These are phyloP conservation scores for Aureobasidium lini DNA, from an alignment of 2,329 filamentous ascomycete species.

Conservation along the genomic window DNA sequence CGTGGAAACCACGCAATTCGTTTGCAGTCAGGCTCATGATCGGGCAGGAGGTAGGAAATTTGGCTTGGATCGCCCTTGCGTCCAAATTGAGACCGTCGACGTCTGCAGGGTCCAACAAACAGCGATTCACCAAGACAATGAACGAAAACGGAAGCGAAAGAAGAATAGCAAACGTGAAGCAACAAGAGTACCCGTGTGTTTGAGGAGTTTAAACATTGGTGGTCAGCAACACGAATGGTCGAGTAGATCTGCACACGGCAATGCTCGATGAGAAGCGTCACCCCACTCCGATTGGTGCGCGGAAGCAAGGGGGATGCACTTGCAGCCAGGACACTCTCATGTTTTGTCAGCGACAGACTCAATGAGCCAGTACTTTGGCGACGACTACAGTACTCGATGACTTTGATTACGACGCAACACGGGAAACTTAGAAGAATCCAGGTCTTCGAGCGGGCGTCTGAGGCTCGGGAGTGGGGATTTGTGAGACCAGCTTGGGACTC, in stretches of 20 bases:
- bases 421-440: conserved; percentile 2
- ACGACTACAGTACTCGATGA: neutral
- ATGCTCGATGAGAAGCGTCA: neutral
- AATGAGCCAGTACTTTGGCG: neutral
- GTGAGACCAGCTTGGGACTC: conserved; percentile 4
- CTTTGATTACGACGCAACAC: neutral
- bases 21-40: conserved; percentile 8
- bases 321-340: neutral
- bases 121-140: neutral
- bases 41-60: conserved; percentile 1
- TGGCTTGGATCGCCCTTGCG: conserved; percentile 9
- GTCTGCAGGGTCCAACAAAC: conserved; percentile 1
- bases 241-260: neutral
- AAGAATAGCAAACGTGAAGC: neutral
- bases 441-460: neutral
- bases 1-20: conserved; percentile 9
- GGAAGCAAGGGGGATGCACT: neutral
- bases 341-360: neutral
- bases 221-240: neutral
- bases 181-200: neutral
- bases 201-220: neutral
- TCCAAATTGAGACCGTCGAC: neutral
- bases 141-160: neutral
- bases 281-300: neutral
- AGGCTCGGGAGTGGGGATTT: neutral